Evolutionary conservation across 257 asterid genomes (phyloP).

Genomic region (Nicotiana knightiana): DNA sequence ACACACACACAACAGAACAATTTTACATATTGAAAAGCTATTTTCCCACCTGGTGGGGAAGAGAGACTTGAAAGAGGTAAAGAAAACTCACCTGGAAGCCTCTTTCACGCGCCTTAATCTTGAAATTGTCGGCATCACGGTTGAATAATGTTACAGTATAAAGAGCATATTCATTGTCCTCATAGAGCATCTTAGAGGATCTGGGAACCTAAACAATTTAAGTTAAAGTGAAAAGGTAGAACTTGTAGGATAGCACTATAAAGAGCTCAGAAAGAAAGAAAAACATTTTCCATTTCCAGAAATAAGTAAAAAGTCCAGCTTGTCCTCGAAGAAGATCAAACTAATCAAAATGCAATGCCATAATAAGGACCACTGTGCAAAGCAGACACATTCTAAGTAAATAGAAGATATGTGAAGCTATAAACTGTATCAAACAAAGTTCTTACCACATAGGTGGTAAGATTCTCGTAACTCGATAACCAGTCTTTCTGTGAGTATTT

Average conservation of each 20-base stretch:
- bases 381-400: not conserved
- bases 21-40: not conserved
- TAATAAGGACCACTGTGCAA: not conserved
- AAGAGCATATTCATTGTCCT: constrained; percentile 83
- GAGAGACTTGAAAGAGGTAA: constrained; percentile 4
- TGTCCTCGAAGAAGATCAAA: not conserved
- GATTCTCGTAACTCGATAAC: constrained; percentile 78
- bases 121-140: constrained; percentile 92
- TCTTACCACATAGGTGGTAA: constrained; percentile 76
- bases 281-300: not conserved
- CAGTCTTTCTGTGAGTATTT: constrained; percentile 93
- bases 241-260: constrained; percentile 9
- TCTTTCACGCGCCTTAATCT: constrained; percentile 73
- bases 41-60: not conserved
- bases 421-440: not conserved
- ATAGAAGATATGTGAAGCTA: not conserved
- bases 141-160: constrained; percentile 69
- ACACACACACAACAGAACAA: not conserved
- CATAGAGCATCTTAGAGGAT: constrained; percentile 84
- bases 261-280: not conserved
- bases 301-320: not conserved
- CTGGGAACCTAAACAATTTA: constrained; percentile 72
- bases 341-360: not conserved
- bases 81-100: constrained; percentile 59
- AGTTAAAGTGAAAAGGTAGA: constrained; percentile 22